phyloP scores from a whole-genome alignment of 495 filamentous ascomycete species.

The Acidomyces sp. region DNA sequence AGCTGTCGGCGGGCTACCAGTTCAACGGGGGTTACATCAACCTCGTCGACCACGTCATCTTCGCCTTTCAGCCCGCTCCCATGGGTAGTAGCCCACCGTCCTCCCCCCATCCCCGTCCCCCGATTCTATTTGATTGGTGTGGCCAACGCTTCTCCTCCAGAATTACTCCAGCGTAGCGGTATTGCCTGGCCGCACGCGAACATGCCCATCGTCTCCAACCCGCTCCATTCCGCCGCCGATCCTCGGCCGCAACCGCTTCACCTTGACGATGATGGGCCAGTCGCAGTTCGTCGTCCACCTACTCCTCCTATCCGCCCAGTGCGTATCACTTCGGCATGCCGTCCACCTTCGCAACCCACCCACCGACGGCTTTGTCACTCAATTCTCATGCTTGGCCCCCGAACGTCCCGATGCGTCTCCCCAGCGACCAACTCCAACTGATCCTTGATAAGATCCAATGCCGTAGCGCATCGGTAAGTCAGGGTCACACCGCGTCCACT shows the following conservation, averaged over 20 bases:
- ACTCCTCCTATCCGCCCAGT: constrained; percentile 4
- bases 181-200: constrained; percentile 20
- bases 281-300: constrained; percentile 2
- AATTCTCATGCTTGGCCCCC: no score
- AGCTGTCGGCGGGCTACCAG: constrained; percentile 65
- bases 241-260: no score
- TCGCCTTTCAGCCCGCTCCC: constrained; percentile 81
- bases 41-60: constrained; percentile 59
- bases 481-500: no score
- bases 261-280: constrained; percentile 1
- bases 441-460: no score
- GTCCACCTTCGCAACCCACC: neutral
- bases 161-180: constrained; percentile 17
- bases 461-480: no score
- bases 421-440: constrained; percentile 13
- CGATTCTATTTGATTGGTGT: constrained; percentile 8
- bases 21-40: no score
- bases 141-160: no score
- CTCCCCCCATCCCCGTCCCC: no score
- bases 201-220: constrained; percentile 9
- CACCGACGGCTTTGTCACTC: neutral
- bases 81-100: constrained; percentile 44
- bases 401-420: constrained; percentile 11
- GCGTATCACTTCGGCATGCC: constrained; percentile 1
- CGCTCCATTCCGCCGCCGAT: constrained; percentile 3